Percentiles rank a stretch among this genome's conserved stretches.
Evolutionary conservation across 768 basidiomycete genomes (phyloP).

Genomic region (Piloderma croceum): DNA sequence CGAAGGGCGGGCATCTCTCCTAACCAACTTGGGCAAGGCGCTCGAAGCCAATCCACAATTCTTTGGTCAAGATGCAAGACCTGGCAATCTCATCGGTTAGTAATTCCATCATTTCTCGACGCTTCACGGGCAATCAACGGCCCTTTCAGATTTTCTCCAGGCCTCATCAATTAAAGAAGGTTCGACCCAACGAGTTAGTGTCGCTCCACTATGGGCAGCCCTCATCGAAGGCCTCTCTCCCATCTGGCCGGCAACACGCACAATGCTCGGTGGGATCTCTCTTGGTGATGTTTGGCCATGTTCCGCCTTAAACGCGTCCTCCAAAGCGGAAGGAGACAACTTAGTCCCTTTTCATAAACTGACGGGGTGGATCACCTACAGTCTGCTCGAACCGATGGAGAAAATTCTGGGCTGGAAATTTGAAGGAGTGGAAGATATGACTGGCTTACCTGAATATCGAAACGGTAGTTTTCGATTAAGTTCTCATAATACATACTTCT

Average conservation of each 20-base stretch:
- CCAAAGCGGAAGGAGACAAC: conserved; percentile 43
- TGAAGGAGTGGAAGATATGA: conserved; percentile 79
- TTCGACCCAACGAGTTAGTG: conserved; percentile 47
- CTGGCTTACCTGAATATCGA: conserved; percentile 92
- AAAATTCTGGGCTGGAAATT: conserved; percentile 73
- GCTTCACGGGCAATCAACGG: conserved; percentile 1
- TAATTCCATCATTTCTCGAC: conserved; percentile 5
- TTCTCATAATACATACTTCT: conserved; percentile 2
- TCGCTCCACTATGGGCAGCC: conserved; percentile 74
- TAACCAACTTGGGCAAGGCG: conserved; percentile 68
- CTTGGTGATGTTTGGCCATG: conserved; percentile 97
- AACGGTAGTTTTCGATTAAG: conserved; percentile 51
- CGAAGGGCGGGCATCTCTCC: conserved; percentile 75
- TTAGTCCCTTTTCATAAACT: conserved; percentile 96
- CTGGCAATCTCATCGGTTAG: conserved; percentile 78
- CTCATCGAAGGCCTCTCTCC: conserved; percentile 78
- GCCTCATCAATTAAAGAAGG: conserved; percentile 42
- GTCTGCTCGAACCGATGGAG: conserved; percentile 79
- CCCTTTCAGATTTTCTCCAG: conserved; percentile 59
- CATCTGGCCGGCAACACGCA: conserved; percentile 83
- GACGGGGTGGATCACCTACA: conserved; percentile 90
- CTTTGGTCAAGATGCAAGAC: conserved; percentile 71
- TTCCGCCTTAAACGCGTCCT: conserved; percentile 35
- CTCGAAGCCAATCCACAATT: conserved; percentile 57
- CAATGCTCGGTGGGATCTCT: conserved; percentile 56